Evolutionary conservation across 495 filamentous ascomycete genomes (phyloP).

Genomic region (Hyphodiscus hymeniophilus): DNA sequence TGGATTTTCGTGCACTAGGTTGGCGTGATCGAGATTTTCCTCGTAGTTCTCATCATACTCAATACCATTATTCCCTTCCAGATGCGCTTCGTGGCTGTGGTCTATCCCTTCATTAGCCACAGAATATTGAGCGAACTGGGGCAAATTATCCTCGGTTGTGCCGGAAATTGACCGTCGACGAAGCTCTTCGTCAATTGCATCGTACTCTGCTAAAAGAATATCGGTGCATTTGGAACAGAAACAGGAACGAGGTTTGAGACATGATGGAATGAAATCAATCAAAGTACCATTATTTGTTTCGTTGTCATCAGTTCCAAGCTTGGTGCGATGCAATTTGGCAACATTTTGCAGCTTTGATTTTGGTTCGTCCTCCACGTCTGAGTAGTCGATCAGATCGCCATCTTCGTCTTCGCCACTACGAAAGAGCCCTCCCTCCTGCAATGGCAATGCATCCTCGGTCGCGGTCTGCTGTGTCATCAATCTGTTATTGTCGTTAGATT

Average conservation of each 20-base stretch:
- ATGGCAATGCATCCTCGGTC: background rate
- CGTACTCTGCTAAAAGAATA: constrained; percentile 17
- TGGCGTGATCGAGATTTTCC: background rate
- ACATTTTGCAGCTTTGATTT: constrained; percentile 25
- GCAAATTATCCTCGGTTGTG: constrained; percentile 3
- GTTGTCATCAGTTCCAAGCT: background rate
- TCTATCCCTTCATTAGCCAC: background rate
- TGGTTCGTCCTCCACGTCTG: constrained; percentile 32
- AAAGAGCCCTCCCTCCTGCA: background rate
- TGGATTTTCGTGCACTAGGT: background rate
- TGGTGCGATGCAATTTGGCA: constrained; percentile 20
- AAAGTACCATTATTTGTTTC: constrained; percentile 15
- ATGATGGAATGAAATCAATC: constrained; percentile 15
- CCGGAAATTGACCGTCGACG: constrained; percentile 14
- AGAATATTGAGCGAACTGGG: background rate
- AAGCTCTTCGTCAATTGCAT: constrained; percentile 10
- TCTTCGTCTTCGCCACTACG: constrained; percentile 21
- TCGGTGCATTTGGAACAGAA: constrained; percentile 20
- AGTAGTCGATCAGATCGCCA: constrained; percentile 31
- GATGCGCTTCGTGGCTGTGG: background rate
- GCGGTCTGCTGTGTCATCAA: background rate
- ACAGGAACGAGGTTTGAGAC: constrained; percentile 15
- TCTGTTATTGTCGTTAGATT: background rate
- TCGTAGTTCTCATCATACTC: constrained; percentile 12
- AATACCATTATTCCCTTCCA: background rate